Evolutionary conservation across 805 yeast species (phyloP).

Genomic region (Yarrowia sp.): DNA sequence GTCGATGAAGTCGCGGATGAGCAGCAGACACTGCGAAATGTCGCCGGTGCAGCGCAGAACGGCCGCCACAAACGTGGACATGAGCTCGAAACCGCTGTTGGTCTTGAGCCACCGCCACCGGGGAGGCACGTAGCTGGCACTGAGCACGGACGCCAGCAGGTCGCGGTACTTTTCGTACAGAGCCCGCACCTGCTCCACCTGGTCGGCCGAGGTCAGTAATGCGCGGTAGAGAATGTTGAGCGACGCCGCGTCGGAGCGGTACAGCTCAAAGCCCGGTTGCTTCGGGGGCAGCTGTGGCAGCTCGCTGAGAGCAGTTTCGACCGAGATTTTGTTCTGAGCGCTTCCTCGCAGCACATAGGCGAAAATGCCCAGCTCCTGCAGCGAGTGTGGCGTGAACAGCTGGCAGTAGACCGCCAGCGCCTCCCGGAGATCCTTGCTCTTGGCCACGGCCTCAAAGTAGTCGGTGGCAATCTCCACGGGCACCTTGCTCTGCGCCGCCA

Average conservation of each 20-base stretch:
- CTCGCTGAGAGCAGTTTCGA: background rate
- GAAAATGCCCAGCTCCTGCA: conserved; percentile 22
- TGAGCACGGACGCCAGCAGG: background rate
- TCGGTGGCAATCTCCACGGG: conserved; percentile 14
- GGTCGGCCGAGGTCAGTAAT: conserved; percentile 2
- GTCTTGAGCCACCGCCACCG: conserved; percentile 8
- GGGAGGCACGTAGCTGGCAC: background rate
- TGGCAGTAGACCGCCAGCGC: conserved; percentile 13
- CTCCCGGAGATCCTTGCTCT: conserved; percentile 3
- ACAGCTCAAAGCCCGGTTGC: background rate
- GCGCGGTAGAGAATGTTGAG: conserved; percentile 29
- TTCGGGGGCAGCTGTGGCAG: conserved; percentile 1
- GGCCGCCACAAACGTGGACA: background rate
- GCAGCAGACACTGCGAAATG: conserved; percentile 22
- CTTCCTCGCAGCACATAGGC: conserved; percentile 27
- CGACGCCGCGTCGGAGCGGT: conserved; percentile 8
- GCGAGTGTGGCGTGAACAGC: conserved; percentile 9
- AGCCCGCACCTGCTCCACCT: conserved; percentile 16
- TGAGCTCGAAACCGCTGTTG: conserved; percentile 6
- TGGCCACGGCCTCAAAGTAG: conserved; percentile 29
- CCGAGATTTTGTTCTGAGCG: background rate
- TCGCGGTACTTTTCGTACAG: conserved; percentile 24
- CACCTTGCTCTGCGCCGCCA: background rate
- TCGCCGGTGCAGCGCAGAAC: conserved; percentile 7
- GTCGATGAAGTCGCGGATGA: conserved; percentile 11